phyloP scores from a whole-genome alignment of 2,329 filamentous ascomycete genomes.

The Ophiostoma pallidulum region DNA sequence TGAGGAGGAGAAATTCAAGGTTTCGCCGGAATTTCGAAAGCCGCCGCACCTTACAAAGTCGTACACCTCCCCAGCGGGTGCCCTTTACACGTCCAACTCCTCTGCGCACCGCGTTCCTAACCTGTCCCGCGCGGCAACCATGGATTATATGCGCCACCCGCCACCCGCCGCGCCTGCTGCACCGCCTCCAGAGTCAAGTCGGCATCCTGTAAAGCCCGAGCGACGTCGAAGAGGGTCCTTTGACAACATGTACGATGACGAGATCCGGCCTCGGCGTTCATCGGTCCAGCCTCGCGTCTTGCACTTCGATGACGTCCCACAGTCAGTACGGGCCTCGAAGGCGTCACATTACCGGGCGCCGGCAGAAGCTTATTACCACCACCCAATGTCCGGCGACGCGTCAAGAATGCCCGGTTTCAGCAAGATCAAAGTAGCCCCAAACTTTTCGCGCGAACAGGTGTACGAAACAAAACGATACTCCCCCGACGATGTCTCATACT shows the following conservation, averaged over 20 bases:
- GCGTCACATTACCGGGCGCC: neutral
- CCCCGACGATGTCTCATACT: slow-evolving; percentile 16
- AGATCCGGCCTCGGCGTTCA: neutral
- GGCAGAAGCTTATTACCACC: slow-evolving; percentile 8
- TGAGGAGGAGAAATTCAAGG: slow-evolving; percentile 13
- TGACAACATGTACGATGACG: slow-evolving; percentile 16
- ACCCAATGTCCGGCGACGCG: neutral
- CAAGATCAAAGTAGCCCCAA: slow-evolving; percentile 15
- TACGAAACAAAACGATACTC: slow-evolving; percentile 17
- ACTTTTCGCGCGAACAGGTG: slow-evolving; percentile 14
- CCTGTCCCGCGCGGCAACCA: slow-evolving; percentile 16
- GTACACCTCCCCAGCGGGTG: slow-evolving; percentile 15
- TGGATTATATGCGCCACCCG: slow-evolving; percentile 13
- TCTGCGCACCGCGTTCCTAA: slow-evolving; percentile 12
- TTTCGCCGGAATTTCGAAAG: slow-evolving; percentile 13
- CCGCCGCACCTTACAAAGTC: slow-evolving; percentile 22
- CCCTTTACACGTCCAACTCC: slow-evolving; percentile 16
- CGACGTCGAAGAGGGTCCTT: slow-evolving; percentile 14
- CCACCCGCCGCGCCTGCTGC: slow-evolving; percentile 10
- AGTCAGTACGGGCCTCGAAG: slow-evolving; percentile 5
- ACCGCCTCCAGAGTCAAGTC: slow-evolving; percentile 7
- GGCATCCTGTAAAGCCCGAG: slow-evolving; percentile 11
- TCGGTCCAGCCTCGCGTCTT: neutral
- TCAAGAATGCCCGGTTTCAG: slow-evolving; percentile 9
- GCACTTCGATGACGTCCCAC: slow-evolving; percentile 7